A percentile compares a stretch with the other conserved stretches of the same genome.
phyloP scores from a whole-genome alignment of 1,284 basidiomycete genomes.

The Xerocomus minutiporus region DNA sequence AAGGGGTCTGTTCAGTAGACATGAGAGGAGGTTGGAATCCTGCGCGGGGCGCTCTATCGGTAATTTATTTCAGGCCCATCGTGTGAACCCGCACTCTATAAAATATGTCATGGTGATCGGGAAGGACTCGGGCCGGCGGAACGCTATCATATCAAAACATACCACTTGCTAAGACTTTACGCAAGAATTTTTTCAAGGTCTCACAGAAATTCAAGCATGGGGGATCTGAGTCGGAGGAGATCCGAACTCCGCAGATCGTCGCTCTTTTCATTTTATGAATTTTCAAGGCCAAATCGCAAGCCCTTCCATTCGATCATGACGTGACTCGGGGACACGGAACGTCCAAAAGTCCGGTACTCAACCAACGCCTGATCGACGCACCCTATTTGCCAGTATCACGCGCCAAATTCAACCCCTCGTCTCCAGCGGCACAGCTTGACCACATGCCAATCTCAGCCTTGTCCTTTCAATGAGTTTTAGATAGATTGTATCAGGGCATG shows the following conservation, averaged over 20 bases:
- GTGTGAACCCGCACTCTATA: background rate
- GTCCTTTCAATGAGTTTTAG: background rate
- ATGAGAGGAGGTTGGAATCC: conserved; percentile 6
- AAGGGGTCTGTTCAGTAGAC: conserved; percentile 18
- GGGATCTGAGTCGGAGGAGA: background rate
- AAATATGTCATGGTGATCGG: background rate
- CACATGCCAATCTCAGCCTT: background rate
- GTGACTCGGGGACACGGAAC: background rate
- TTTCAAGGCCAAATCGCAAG: background rate
- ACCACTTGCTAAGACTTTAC: background rate
- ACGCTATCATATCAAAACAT: background rate
- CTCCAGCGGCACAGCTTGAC: background rate
- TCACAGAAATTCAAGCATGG: background rate
- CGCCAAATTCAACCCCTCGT: background rate
- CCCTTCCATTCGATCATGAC: background rate
- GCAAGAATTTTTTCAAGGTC: background rate
- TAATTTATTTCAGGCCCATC: background rate
- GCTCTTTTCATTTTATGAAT: background rate
- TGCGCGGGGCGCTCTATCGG: background rate
- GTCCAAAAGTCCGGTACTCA: too few species aligned
- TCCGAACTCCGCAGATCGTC: background rate
- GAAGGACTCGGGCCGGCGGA: background rate
- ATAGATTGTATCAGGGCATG: background rate
- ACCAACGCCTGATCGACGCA: background rate
- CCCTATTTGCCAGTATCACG: background rate